These are phyloP conservation scores for Mycena venus DNA, from an alignment of 768 basidiomycete genomes.

Conservation along the genomic window DNA sequence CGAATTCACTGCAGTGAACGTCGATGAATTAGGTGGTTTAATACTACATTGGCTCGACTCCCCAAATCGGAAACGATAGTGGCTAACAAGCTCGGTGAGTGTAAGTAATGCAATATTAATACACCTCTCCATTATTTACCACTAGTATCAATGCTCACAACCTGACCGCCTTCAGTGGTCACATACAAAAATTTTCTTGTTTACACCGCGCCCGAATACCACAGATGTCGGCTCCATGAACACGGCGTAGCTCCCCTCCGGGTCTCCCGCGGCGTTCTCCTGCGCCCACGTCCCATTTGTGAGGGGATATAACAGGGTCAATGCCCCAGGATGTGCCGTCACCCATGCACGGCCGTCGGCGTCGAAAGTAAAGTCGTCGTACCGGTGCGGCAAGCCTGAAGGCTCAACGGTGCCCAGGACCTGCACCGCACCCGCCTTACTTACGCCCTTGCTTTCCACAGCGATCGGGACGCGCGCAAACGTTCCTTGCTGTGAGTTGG, in stretches of 20 bases:
- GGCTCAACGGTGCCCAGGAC: not conserved
- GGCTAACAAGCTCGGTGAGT: too few relatives aligned
- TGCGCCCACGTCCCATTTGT: not conserved
- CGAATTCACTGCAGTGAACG: not conserved
- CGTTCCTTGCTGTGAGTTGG: not conserved
- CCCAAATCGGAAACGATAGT: constrained; percentile 16
- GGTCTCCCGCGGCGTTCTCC: not conserved
- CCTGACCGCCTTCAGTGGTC: too few relatives aligned
- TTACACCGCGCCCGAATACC: not conserved
- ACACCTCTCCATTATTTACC: too few relatives aligned
- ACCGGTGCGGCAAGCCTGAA: not conserved
- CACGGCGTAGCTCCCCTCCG: not conserved
- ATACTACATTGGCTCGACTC: constrained; percentile 5
- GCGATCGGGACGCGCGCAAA: not conserved
- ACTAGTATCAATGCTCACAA: too few relatives aligned
- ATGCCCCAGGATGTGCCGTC: not conserved
- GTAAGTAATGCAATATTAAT: too few relatives aligned
- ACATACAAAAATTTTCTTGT: too few relatives aligned
- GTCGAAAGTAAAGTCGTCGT: not conserved
- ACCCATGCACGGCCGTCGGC: not conserved
- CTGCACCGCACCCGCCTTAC: not conserved
- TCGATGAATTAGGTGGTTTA: not conserved
- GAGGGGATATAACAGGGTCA: not conserved
- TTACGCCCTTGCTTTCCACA: not conserved
- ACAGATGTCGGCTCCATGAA: not conserved